phyloP scores from a whole-genome alignment of 2,329 filamentous ascomycete genomes.

The Fusarium begoniae region DNA sequence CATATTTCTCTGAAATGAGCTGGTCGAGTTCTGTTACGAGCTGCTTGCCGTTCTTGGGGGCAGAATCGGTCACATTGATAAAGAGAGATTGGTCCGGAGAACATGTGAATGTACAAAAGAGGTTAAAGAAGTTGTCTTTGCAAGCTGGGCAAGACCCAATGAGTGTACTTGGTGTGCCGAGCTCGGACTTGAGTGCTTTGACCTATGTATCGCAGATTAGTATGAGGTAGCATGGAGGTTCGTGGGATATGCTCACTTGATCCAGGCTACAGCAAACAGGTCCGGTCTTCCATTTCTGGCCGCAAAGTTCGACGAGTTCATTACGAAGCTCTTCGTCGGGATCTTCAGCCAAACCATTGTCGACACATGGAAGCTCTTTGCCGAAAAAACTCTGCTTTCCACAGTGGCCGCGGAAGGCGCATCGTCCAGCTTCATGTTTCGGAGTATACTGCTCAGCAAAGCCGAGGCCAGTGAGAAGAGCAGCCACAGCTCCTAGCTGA shows the following conservation, averaged over 20 bases:
- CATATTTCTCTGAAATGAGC: conserved; percentile 84
- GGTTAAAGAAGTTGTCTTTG: conserved; percentile 98
- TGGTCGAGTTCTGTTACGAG: conserved; percentile 93
- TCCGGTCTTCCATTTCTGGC: conserved; percentile 83
- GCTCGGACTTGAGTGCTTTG: conserved; percentile 80
- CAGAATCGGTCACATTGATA: conserved; percentile 85
- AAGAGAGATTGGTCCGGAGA: conserved; percentile 97
- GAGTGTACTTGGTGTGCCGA: conserved; percentile 87
- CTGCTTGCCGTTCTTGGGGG: conserved; percentile 65
- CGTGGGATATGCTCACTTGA: conserved; percentile 66
- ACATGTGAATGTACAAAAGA: conserved; percentile 98
- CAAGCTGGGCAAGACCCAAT: conserved; percentile 95
- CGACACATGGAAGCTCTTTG: conserved; percentile 87
- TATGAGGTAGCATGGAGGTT: neutral
- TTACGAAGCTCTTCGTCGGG: conserved; percentile 77
- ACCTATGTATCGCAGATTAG: conserved; percentile 61
- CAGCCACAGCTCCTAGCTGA: conserved; percentile 45
- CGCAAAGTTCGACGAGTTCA: conserved; percentile 86
- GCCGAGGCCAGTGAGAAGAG: conserved; percentile 43
- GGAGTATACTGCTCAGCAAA: conserved; percentile 53
- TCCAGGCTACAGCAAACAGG: conserved; percentile 85
- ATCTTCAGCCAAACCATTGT: conserved; percentile 83
- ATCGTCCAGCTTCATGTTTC: conserved; percentile 86
- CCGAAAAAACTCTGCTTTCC: conserved; percentile 92
- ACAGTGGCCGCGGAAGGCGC: conserved; percentile 90